Percentiles rank a stretch among this genome's conserved stretches.
Conservation (phyloP, 345 rosid genomes). For the Arabidopsis thaliana region DNA sequence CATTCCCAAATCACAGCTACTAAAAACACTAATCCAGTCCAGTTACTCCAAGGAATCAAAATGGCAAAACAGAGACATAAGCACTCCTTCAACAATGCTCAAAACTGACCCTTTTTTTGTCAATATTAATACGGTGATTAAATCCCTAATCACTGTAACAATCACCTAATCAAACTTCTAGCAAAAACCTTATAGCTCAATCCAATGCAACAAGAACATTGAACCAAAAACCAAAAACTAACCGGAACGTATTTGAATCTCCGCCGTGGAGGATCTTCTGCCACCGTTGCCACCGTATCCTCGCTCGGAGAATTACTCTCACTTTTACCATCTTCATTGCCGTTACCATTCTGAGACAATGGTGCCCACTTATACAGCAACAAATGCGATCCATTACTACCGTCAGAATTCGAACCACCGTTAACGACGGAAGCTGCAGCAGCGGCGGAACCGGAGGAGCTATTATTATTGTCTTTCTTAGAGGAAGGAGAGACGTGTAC, state of each 20-base stretch:
- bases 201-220: slow-evolving; percentile 4
- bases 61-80: background rate
- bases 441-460: slow-evolving; percentile 29
- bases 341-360: slow-evolving; percentile 51
- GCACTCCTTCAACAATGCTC: background rate
- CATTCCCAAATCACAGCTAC: background rate
- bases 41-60: background rate
- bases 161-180: background rate
- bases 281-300: slow-evolving; percentile 38
- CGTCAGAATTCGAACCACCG: slow-evolving; percentile 51
- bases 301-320: slow-evolving; percentile 49
- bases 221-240: slow-evolving; percentile 28
- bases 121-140: background rate
- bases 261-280: slow-evolving; percentile 73
- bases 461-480: slow-evolving; percentile 42
- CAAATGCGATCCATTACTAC: slow-evolving; percentile 71
- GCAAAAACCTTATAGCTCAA: slow-evolving; percentile 1
- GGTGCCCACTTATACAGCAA: slow-evolving; percentile 92
- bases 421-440: slow-evolving; percentile 33
- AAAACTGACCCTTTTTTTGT: background rate
- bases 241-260: slow-evolving; percentile 96
- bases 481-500: slow-evolving; percentile 69
- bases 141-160: slow-evolving; percentile 34
- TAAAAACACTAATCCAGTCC: slow-evolving; percentile 32
- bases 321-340: slow-evolving; percentile 38